These are phyloP conservation scores for Ascochyta koolunga DNA, from an alignment of 2,329 filamentous ascomycete genomes.

Conservation along the genomic window DNA sequence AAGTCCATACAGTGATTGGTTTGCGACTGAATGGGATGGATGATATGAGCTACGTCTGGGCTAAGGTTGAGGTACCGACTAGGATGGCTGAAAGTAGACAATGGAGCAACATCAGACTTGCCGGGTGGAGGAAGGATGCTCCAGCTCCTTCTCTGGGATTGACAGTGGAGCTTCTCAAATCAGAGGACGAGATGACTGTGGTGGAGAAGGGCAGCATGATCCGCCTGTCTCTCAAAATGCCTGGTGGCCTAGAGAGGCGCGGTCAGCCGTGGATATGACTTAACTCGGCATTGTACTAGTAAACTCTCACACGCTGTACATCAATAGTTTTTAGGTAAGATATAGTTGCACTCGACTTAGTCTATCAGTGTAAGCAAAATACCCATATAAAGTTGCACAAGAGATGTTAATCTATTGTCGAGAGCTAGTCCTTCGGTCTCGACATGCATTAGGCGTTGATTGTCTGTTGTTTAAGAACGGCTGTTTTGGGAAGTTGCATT, in stretches of 20 bases:
- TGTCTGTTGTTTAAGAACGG: not conserved
- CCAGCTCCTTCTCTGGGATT: conserved; percentile 27
- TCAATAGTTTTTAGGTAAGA: too few species aligned
- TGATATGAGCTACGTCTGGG: conserved; percentile 32
- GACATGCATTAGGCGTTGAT: not conserved
- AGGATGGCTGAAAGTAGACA: not conserved
- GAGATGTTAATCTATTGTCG: not conserved
- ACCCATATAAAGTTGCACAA: not conserved
- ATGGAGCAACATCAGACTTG: conserved; percentile 33
- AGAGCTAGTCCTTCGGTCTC: not conserved
- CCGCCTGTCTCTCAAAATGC: not conserved
- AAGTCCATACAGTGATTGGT: conserved; percentile 33
- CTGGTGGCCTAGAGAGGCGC: not conserved
- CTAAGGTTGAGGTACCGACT: conserved; percentile 3
- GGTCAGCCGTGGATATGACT: conserved; percentile 4
- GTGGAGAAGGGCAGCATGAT: conserved; percentile 33
- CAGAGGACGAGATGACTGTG: conserved; percentile 22
- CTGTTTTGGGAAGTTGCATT: not conserved
- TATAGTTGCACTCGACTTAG: not conserved
- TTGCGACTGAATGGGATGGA: conserved; percentile 35
- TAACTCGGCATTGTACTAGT: too few species aligned
- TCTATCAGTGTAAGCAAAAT: not conserved
- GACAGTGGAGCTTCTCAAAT: conserved; percentile 7
- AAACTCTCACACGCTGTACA: too few species aligned
- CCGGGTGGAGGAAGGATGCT: conserved; percentile 29